phyloP scores from a whole-genome alignment of 768 basidiomycete species.

The Hericium coralloides region DNA sequence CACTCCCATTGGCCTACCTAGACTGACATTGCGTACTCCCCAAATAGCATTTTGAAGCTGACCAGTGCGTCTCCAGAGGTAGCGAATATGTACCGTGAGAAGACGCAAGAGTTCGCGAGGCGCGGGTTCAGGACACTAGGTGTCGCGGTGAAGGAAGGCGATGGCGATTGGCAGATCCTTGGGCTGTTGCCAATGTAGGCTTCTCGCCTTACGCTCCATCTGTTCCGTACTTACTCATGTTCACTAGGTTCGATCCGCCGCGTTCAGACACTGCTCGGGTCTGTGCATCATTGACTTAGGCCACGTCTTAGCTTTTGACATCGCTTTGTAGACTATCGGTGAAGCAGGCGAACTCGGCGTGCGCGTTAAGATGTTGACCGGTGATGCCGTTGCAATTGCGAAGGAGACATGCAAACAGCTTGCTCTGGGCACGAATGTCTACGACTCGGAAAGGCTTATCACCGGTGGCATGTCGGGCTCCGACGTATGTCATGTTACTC shows the following conservation, averaged over 20 bases:
- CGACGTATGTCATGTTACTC: conserved; percentile 13
- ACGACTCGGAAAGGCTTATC: conserved; percentile 36
- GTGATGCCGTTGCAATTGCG: conserved; percentile 41
- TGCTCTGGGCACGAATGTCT: conserved; percentile 36
- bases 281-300: conserved; percentile 6
- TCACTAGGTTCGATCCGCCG: conserved; percentile 38
- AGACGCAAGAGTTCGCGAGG: conserved; percentile 29
- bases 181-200: conserved; percentile 25
- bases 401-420: conserved; percentile 38
- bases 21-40: neutral
- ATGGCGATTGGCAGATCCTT: conserved; percentile 33
- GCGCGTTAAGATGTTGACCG: conserved; percentile 42
- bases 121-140: conserved; percentile 37
- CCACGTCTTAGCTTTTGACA: neutral
- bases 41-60: conserved; percentile 32
- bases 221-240: neutral
- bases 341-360: conserved; percentile 36
- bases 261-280: conserved; percentile 32
- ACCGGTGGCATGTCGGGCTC: conserved; percentile 34
- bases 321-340: conserved; percentile 25
- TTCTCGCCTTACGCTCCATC: neutral
- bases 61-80: conserved; percentile 24
- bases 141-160: conserved; percentile 36
- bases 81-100: conserved; percentile 26
- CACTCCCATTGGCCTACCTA: neutral